phyloP scores from a whole-genome alignment of 352 stramenopile species.

The Pythium chondricola region DNA sequence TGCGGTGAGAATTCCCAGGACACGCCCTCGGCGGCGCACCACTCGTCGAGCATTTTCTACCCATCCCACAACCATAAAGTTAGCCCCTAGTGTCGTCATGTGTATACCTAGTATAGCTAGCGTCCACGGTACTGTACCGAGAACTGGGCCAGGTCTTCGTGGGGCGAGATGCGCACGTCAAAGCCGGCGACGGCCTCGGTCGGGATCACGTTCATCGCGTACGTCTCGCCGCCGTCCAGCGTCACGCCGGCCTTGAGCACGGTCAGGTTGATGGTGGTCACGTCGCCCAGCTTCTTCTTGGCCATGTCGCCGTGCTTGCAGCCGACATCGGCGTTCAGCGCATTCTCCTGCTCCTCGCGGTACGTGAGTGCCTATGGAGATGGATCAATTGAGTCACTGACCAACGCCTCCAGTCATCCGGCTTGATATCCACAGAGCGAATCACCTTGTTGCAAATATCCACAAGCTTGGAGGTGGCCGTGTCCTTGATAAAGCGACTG shows the following conservation, averaged over 20 bases:
- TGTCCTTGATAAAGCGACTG: constrained; percentile 93
- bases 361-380: no score
- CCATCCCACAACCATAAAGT: no score
- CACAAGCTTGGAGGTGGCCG: constrained; percentile 92
- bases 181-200: constrained; percentile 87
- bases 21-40: constrained; percentile 83
- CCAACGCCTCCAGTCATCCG: no score
- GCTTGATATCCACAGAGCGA: not conserved
- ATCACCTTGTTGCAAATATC: constrained; percentile 70
- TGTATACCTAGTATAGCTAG: not conserved
- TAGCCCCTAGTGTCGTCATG: no score
- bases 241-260: constrained; percentile 88
- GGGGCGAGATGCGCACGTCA: constrained; percentile 92
- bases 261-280: constrained; percentile 95
- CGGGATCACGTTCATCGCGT: constrained; percentile 93
- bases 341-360: constrained; percentile 82
- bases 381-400: no score
- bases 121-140: constrained; percentile 16
- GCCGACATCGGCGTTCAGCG: constrained; percentile 58
- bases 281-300: constrained; percentile 91
- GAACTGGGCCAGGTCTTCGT: constrained; percentile 82
- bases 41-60: constrained; percentile 90
- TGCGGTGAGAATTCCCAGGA: constrained; percentile 70
- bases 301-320: constrained; percentile 92
- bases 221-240: constrained; percentile 72